Evolutionary conservation across 169 alveolate species (phyloP).

Genomic region (Eimeria praecox): DNA sequence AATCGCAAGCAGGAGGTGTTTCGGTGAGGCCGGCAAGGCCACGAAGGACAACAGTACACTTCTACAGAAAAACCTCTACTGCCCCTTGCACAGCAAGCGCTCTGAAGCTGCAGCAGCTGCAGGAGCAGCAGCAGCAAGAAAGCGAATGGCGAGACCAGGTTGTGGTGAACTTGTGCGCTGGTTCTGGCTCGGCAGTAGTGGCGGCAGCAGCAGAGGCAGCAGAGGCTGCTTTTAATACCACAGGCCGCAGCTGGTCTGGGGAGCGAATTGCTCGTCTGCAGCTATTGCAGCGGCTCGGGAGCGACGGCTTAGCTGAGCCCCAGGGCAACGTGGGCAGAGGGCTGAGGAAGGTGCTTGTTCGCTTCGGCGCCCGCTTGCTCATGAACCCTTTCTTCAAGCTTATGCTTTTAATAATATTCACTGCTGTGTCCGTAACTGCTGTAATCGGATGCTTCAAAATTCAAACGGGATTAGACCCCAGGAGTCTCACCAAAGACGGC

Average conservation of each 20-base stretch:
- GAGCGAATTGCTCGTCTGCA: constrained; percentile 69
- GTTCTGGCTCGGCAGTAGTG: constrained; percentile 65
- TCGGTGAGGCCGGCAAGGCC: constrained; percentile 42
- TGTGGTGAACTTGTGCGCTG: constrained; percentile 68
- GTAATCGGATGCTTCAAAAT: constrained; percentile 56
- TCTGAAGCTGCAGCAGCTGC: constrained; percentile 57
- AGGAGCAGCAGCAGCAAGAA: constrained; percentile 32
- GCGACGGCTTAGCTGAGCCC: constrained; percentile 79
- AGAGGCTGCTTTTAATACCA: constrained; percentile 50
- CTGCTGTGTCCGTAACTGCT: constrained; percentile 38
- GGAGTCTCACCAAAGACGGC: constrained; percentile 75
- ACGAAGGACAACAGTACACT: constrained; percentile 57
- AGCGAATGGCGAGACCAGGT: constrained; percentile 63
- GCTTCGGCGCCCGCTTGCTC: constrained; percentile 72
- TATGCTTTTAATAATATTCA: constrained; percentile 65
- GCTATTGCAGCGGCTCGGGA: constrained; percentile 59
- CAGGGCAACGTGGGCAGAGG: constrained; percentile 79
- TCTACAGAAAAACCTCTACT: constrained; percentile 51
- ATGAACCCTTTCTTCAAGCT: constrained; percentile 69
- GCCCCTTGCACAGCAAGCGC: neutral
- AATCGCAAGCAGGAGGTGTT: neutral
- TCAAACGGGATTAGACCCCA: constrained; percentile 67
- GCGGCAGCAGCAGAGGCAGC: constrained; percentile 75
- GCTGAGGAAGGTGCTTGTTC: constrained; percentile 69
- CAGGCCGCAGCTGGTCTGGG: constrained; percentile 73